Evolutionary conservation across 1,139 yeast genomes (phyloP).

Genomic region (Candida mesenterica): DNA sequence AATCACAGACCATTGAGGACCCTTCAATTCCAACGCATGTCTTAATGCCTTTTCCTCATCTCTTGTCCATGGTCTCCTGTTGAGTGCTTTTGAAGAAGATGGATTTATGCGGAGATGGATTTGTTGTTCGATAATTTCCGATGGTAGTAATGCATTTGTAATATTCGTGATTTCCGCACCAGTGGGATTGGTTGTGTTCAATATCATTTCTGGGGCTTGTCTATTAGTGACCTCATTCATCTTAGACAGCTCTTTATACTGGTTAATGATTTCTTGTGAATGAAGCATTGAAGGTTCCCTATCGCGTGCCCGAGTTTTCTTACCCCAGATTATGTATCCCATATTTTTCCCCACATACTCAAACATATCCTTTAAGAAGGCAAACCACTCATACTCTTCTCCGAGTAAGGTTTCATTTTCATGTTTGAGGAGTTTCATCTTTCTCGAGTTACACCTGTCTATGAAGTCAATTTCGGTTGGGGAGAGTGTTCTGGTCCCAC

Average conservation of each 20-base stretch:
- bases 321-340: conserved; percentile 72
- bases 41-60: conserved; percentile 86
- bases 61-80: conserved; percentile 77
- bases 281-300: conserved; percentile 22
- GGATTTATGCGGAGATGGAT: conserved; percentile 39
- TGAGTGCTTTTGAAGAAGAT: conserved; percentile 26
- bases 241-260: not conserved
- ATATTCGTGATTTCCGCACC: conserved; percentile 23
- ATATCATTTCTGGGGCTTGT: conserved; percentile 5
- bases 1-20: conserved; percentile 93
- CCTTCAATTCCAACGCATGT: conserved; percentile 77
- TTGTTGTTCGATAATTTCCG: conserved; percentile 49
- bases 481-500: conserved; percentile 44
- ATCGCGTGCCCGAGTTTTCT: conserved; percentile 39
- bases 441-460: conserved; percentile 66
- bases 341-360: conserved; percentile 77
- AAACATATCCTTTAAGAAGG: conserved; percentile 68
- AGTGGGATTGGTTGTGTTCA: conserved; percentile 8
- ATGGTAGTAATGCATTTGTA: conserved; percentile 38
- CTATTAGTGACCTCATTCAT: not conserved
- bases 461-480: conserved; percentile 75
- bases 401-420: conserved; percentile 44
- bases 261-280: conserved; percentile 21
- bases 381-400: conserved; percentile 70
- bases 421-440: conserved; percentile 55